Evolutionary conservation across 1,139 yeast species (phyloP), one percentile per base, ranked within the genome.

Genomic region (Maudiozyma humilis): DNA sequence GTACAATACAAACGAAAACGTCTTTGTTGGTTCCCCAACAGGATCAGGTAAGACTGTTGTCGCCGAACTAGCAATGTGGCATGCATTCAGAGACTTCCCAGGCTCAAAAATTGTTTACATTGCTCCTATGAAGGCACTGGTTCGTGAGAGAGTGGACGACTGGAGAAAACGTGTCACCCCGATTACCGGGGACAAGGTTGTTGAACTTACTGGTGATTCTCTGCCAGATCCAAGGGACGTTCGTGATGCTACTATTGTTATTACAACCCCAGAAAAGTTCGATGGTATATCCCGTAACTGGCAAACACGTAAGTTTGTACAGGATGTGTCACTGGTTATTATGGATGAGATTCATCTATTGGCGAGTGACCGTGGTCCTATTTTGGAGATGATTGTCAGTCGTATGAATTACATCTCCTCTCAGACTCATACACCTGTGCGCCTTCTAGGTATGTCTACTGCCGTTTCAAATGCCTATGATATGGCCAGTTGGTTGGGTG

Each of bases 121-220:
- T 67, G 98, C 98, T 0, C 99, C 99, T 2, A 93, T 93, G 98
- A 93, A 93, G 60, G 99, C 98, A 0, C 75, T 93, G 60, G 98
- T 93, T 2, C 73, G 96, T 50, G 98, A 93, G 67, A 76, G 98
- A 63, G 97, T 93, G 12, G 93, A 84, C 56, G 98, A 93, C 59
- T 93, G 98, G 98, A 71, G 83, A 34, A 72, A 68, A 38, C 71
- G 95, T 45, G 75, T 91, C 19, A 74, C 83, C 13, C 73, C 75
- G 14, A 69, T 71, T 31, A 79, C 91, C 0, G 74, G 70, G 12
- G 79, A 79, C 52, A 77, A 73, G 55, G 76, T 93, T 48, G 96
- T 91, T 14, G 99, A 91, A 65, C 70, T 91, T 55, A 91, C 98
- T 1, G 99, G 99, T 68, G 99, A 91, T 61, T 87, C 95, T 17